These are phyloP conservation scores for Metschnikowia lunata DNA, from an alignment of 805 yeast genomes.

Conservation along the genomic window DNA sequence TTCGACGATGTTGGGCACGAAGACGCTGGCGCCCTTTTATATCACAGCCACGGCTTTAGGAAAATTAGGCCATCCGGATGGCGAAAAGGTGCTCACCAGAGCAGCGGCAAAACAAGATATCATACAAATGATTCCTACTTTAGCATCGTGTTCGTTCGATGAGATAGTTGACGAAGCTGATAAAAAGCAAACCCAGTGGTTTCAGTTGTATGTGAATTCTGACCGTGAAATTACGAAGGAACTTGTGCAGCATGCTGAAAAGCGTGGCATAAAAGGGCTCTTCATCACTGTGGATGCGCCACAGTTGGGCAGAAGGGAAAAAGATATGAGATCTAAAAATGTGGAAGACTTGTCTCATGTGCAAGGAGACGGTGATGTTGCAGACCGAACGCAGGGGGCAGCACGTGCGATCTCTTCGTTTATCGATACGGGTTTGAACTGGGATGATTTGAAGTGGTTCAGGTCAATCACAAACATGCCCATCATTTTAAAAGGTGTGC, in stretches of 20 bases:
- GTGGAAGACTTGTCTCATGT: conserved; percentile 23
- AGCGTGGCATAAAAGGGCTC: conserved; percentile 41
- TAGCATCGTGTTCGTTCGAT: conserved; percentile 37
- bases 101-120: conserved; percentile 39
- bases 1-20: conserved; percentile 27
- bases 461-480: conserved; percentile 36
- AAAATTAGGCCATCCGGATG: conserved; percentile 40
- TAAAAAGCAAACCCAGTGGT: conserved; percentile 39
- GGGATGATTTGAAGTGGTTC: conserved; percentile 41
- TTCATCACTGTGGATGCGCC: conserved; percentile 57
- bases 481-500: conserved; percentile 64
- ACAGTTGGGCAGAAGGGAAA: conserved; percentile 71
- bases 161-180: conserved; percentile 37
- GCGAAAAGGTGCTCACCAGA: conserved; percentile 38
- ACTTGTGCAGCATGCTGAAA: conserved; percentile 36
- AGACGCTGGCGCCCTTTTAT: conserved; percentile 44
- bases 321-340: conserved; percentile 63
- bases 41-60: conserved; percentile 47
- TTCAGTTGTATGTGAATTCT: conserved; percentile 45
- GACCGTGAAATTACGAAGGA: conserved; percentile 30
- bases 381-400: conserved; percentile 77
- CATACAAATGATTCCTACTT: conserved; percentile 46
- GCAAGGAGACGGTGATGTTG: conserved; percentile 40
- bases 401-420: conserved; percentile 75
- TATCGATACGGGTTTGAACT: conserved; percentile 45